A percentile compares a stretch with the other conserved stretches of the same genome.
These are phyloP conservation scores for Irpex sp. DNA, from an alignment of 1,284 basidiomycete genomes.

Conservation along the genomic window DNA sequence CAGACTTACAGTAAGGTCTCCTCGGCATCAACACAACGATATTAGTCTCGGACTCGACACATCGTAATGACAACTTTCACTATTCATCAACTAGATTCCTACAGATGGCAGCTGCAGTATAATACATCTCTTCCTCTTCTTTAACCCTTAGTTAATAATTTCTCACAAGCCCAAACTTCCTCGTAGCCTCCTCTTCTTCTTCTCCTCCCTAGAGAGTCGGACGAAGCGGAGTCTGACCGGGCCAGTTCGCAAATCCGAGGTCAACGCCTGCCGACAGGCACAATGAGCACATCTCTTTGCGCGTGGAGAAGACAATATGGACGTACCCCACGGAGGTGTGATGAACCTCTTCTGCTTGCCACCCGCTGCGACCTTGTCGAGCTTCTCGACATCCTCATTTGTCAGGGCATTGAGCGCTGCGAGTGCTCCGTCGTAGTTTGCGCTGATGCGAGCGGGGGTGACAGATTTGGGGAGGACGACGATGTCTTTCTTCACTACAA, in stretches of 20 bases:
- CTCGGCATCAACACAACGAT: no score
- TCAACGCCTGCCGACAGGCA: conserved; percentile 45
- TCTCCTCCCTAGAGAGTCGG: background rate
- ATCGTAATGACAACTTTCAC: no score
- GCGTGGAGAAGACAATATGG: background rate
- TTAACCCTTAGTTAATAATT: no score
- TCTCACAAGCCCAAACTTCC: no score
- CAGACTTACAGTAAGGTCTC: no score
- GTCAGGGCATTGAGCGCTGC: conserved; percentile 48
- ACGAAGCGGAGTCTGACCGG: conserved; percentile 7
- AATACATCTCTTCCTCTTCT: no score
- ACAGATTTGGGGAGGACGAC: conserved; percentile 77
- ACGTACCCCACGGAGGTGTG: conserved; percentile 68
- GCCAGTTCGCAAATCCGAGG: conserved; percentile 70
- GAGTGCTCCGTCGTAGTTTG: conserved; percentile 61
- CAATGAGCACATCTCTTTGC: conserved; percentile 10
- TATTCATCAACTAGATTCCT: no score
- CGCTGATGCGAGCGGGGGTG: conserved; percentile 66
- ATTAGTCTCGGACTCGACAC: no score
- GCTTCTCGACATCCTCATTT: conserved; percentile 53
- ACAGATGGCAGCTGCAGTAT: no score
- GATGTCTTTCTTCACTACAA: conserved; percentile 57
- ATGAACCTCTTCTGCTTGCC: conserved; percentile 69
- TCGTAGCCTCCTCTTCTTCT: no score
- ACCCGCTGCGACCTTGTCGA: conserved; percentile 64